A percentile compares a stretch with the other conserved stretches of the same genome.
Evolutionary conservation across 768 basidiomycete species (phyloP).

Genomic region (Collybia nuda): DNA sequence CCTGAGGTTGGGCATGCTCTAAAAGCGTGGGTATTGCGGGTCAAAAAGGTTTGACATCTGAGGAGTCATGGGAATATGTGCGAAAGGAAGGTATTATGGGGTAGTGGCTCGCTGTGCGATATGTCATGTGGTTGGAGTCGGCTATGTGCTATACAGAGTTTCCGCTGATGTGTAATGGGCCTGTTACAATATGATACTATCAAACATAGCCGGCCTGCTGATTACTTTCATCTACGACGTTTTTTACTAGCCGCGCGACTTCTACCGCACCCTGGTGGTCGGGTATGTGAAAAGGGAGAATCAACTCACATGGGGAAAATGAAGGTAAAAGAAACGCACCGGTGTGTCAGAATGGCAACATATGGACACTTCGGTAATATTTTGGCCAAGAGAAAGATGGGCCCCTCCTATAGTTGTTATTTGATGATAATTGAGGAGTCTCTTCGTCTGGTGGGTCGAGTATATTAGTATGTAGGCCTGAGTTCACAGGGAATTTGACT

Average conservation of each 20-base stretch:
- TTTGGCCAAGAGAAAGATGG: slow-evolving; percentile 39
- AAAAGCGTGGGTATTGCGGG: too few species aligned
- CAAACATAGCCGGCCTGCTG: not conserved
- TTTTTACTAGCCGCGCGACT: slow-evolving; percentile 25
- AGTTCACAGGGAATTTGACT: slow-evolving; percentile 5
- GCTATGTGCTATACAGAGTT: too few species aligned
- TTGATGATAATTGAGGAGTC: slow-evolving; percentile 38
- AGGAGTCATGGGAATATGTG: too few species aligned
- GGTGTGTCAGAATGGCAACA: slow-evolving; percentile 69
- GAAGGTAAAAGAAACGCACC: slow-evolving; percentile 30
- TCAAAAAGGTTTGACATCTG: too few species aligned
- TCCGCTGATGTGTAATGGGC: too few species aligned
- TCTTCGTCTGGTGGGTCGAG: slow-evolving; percentile 33
- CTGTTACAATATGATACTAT: not conserved
- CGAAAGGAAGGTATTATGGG: too few species aligned
- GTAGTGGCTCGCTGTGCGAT: too few species aligned
- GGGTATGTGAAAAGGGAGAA: not conserved
- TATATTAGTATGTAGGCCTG: not conserved
- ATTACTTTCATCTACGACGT: not conserved
- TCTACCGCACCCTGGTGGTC: slow-evolving; percentile 48
- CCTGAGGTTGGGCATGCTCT: not conserved
- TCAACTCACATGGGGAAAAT: not conserved
- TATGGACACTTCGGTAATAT: slow-evolving; percentile 53
- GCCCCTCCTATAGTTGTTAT: slow-evolving; percentile 48
- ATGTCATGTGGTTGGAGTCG: too few species aligned